phyloP scores from a whole-genome alignment of 768 basidiomycete species.

The Gelatoporia subvermispora region DNA sequence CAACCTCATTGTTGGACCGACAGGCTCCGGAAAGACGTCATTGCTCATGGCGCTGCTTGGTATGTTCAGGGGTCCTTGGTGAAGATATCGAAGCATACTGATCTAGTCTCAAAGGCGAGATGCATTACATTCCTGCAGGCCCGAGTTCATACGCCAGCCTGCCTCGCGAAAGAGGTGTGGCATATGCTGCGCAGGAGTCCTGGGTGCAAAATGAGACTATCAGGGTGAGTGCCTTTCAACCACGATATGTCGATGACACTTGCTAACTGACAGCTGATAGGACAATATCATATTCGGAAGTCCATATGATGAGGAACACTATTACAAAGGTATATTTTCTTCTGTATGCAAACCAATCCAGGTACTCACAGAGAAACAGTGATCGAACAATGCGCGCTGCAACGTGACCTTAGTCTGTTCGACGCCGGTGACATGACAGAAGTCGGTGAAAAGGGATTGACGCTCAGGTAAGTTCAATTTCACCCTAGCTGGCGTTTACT shows the following conservation, averaged over 20 bases:
- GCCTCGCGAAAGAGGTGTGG: constrained; percentile 39
- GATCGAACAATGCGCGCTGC: constrained; percentile 32
- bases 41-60: constrained; percentile 59
- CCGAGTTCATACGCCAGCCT: constrained; percentile 37
- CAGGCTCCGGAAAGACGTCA: constrained; percentile 69
- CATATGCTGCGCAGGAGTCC: constrained; percentile 44
- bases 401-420: no score
- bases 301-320: no score
- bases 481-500: no score
- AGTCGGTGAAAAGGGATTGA: no score
- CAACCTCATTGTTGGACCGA: no score
- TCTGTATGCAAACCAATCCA: not conserved
- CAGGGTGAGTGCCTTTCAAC: not conserved
- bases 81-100: not conserved
- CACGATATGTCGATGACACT: not conserved
- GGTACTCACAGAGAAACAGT: constrained; percentile 21
- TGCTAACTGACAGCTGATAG: not conserved
- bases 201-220: no score
- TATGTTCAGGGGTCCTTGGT: constrained; percentile 8
- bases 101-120: constrained; percentile 22
- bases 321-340: not conserved
- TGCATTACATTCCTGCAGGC: constrained; percentile 45
- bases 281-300: no score
- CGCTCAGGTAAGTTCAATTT: no score
- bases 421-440: no score